Percentiles rank a stretch among this genome's conserved stretches.
phyloP scores from a whole-genome alignment of 2,329 filamentous ascomycete species.

The Penicillium hordei region DNA sequence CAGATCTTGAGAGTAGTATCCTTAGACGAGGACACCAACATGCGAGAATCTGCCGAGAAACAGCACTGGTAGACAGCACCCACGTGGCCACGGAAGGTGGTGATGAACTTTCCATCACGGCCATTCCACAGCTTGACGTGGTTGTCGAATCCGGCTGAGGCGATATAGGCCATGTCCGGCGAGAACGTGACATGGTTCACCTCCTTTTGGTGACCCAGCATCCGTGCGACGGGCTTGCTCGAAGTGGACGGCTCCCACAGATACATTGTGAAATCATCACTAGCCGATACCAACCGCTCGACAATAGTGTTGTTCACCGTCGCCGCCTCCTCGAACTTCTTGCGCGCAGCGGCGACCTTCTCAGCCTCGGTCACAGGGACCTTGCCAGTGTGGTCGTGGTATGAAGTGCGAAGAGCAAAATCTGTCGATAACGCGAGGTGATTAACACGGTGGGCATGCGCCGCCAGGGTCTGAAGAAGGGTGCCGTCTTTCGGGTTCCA shows the following conservation, averaged over 20 bases:
- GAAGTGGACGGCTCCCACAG: slow-evolving; percentile 82
- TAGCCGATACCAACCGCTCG: slow-evolving; percentile 84
- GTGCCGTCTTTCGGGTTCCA: slow-evolving; percentile 82
- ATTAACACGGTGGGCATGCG: slow-evolving; percentile 94
- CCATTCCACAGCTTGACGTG: slow-evolving; percentile 91
- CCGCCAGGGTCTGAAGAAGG: slow-evolving; percentile 72
- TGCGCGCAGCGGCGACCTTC: slow-evolving; percentile 71
- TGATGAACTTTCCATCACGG: slow-evolving; percentile 73
- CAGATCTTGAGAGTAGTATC: slow-evolving; percentile 94
- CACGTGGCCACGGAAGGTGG: slow-evolving; percentile 84
- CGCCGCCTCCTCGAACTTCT: slow-evolving; percentile 82
- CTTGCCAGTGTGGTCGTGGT: slow-evolving; percentile 76
- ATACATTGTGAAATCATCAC: slow-evolving; percentile 95
- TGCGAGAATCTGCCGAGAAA: slow-evolving; percentile 88
- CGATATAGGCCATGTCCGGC: slow-evolving; percentile 82
- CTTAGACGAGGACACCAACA: slow-evolving; percentile 83
- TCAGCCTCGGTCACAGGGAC: slow-evolving; percentile 68
- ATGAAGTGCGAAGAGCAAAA: slow-evolving; percentile 80
- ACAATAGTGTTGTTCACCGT: slow-evolving; percentile 72
- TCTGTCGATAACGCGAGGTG: slow-evolving; percentile 92
- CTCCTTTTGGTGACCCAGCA: slow-evolving; percentile 94
- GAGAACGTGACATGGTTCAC: slow-evolving; percentile 96
- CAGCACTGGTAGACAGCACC: slow-evolving; percentile 89
- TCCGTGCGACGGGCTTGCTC: slow-evolving; percentile 79
- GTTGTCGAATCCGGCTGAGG: slow-evolving; percentile 89